These are phyloP conservation scores for Leishmania mexicana DNA, from an alignment of 208 protist genomes.

Conservation along the genomic window DNA sequence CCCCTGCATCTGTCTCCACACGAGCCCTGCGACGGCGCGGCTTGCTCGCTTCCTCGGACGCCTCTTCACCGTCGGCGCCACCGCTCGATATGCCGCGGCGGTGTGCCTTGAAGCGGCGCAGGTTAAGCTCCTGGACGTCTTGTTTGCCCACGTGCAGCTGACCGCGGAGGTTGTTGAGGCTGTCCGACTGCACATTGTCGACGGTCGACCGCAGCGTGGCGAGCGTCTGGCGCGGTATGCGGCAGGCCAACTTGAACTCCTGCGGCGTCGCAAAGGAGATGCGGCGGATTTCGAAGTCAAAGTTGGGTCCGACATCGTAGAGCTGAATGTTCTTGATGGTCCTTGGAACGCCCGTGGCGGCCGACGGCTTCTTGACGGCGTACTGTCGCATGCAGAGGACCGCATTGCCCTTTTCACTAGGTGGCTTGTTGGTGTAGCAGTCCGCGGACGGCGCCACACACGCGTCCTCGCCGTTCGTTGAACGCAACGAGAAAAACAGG, in stretches of 20 bases:
- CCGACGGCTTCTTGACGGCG: constrained; percentile 70
- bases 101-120: constrained; percentile 88
- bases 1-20: constrained; percentile 6
- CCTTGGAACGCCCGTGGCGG: constrained; percentile 41
- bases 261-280: constrained; percentile 72
- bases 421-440: constrained; percentile 65
- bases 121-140: constrained; percentile 69
- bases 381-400: constrained; percentile 88
- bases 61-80: constrained; percentile 9
- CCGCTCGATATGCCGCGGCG: constrained; percentile 18
- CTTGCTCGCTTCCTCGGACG: background rate
- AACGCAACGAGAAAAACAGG: constrained; percentile 78
- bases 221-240: constrained; percentile 56
- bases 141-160: constrained; percentile 89
- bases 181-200: constrained; percentile 74
- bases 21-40: constrained; percentile 21
- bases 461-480: constrained; percentile 72
- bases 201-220: constrained; percentile 64
- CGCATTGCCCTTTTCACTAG: constrained; percentile 50
- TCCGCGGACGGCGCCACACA: constrained; percentile 74
- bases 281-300: constrained; percentile 80
- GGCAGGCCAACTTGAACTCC: constrained; percentile 81
- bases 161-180: constrained; percentile 75
- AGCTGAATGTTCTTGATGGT: constrained; percentile 66
- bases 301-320: constrained; percentile 85